Conservation (phyloP, 176 grass and related monocot species). For the Avena sativa region DNA sequence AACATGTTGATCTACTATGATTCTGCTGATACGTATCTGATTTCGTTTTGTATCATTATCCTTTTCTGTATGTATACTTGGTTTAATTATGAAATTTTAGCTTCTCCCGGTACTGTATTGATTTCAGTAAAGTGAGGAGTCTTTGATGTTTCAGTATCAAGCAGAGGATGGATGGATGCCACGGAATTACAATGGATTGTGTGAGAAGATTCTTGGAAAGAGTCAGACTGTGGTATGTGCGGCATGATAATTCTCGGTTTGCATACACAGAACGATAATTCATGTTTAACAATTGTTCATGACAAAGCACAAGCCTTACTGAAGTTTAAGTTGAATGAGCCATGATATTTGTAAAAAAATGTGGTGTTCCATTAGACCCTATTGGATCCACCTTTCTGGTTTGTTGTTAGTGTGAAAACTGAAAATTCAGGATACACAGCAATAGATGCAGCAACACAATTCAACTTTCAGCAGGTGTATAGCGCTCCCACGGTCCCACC, state of each 20-base stretch:
- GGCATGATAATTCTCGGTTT: background rate
- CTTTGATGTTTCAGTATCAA: constrained; percentile 18
- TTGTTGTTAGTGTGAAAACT: background rate
- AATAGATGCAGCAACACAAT: background rate
- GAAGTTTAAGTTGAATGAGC: background rate
- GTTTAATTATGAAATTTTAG: background rate
- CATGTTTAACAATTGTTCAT: background rate
- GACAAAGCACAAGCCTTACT: background rate
- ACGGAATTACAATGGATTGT: constrained; percentile 6
- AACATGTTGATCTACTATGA: background rate
- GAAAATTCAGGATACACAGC: background rate
- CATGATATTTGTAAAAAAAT: background rate
- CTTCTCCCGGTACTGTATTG: background rate
- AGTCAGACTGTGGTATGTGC: constrained; percentile 26
- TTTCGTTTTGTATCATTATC: no score
- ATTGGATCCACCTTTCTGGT: background rate
- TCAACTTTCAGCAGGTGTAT: background rate
- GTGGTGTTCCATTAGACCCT: background rate
- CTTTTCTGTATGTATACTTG: background rate
- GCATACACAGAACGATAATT: background rate
- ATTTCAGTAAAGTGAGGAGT: background rate
- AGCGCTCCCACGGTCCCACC: background rate
- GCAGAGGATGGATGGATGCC: constrained; percentile 22
- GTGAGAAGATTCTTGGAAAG: constrained; percentile 34
- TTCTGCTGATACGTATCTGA: background rate